Evolutionary conservation across 495 filamentous ascomycete species (phyloP).

Genomic region (Penicillium tannophilum): DNA sequence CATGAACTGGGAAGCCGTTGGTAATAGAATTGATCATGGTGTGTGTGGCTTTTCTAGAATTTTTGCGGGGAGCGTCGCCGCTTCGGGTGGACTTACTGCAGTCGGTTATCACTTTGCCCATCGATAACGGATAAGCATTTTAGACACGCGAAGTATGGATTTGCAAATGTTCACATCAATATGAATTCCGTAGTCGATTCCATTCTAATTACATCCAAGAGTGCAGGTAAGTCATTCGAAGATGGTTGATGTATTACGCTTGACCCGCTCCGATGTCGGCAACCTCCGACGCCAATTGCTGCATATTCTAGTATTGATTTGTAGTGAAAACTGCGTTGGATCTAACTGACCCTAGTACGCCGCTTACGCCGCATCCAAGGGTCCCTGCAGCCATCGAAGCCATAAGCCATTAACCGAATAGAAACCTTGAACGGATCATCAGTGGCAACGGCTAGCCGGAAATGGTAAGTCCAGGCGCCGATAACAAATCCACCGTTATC

Average conservation of each 20-base stretch:
- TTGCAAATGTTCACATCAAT: neutral
- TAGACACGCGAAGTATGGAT: neutral
- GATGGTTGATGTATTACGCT: neutral
- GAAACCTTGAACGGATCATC: constrained; percentile 9
- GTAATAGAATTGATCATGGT: constrained; percentile 22
- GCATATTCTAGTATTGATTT: neutral
- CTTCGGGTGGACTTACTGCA: constrained; percentile 33
- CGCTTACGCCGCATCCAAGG: constrained; percentile 1
- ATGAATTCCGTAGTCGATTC: neutral
- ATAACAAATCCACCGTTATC: constrained; percentile 18
- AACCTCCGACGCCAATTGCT: neutral
- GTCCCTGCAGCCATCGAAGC: constrained; percentile 11
- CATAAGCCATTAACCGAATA: neutral
- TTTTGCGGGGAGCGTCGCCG: constrained; percentile 27
- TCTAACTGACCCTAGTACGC: neutral
- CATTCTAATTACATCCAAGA: neutral
- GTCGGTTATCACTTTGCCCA: constrained; percentile 18
- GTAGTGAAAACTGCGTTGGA: neutral
- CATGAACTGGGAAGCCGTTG: constrained; percentile 18
- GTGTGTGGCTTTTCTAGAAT: constrained; percentile 8
- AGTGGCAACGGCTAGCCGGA: constrained; percentile 23
- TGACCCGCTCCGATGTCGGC: neutral
- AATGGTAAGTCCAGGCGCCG: constrained; percentile 26
- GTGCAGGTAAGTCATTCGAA: neutral
- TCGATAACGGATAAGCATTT: constrained; percentile 13